These are phyloP conservation scores for Pichia sp. DNA, from an alignment of 1,139 yeast species.

Conservation along the genomic window DNA sequence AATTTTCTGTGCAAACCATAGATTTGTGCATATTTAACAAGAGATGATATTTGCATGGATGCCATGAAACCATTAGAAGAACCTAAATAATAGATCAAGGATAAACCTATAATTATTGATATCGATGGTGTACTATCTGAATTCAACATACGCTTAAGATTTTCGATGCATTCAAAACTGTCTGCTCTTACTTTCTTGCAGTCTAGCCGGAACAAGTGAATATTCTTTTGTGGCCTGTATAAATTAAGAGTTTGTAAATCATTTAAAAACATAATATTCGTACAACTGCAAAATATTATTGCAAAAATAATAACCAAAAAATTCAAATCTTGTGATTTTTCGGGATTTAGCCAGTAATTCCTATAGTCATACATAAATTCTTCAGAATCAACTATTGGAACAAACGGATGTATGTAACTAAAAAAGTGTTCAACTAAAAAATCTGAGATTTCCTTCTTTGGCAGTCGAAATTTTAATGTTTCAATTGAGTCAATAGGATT, in stretches of 20 bases:
- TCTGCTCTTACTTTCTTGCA: not conserved
- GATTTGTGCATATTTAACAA: slow-evolving; percentile 16
- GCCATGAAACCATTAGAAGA: slow-evolving; percentile 18
- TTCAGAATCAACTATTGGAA: slow-evolving; percentile 20
- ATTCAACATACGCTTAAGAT: slow-evolving; percentile 15
- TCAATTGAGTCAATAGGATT: slow-evolving; percentile 13
- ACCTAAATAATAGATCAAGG: slow-evolving; percentile 20
- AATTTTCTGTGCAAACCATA: slow-evolving; percentile 20
- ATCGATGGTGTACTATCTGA: slow-evolving; percentile 19
- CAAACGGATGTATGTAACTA: slow-evolving; percentile 16
- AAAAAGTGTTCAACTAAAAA: slow-evolving; percentile 18
- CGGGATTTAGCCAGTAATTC: slow-evolving; percentile 13
- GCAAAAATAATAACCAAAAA: slow-evolving; percentile 17
- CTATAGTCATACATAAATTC: slow-evolving; percentile 18
- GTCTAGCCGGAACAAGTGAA: not conserved
- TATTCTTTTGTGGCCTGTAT: not conserved
- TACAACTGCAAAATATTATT: slow-evolving; percentile 18
- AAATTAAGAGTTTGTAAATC: not conserved
- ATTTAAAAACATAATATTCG: slow-evolving; percentile 15
- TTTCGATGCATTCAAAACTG: slow-evolving; percentile 18
- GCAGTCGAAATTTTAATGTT: slow-evolving; percentile 10
- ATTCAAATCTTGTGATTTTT: slow-evolving; percentile 13
- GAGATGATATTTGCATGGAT: slow-evolving; percentile 9
- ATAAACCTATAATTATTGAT: slow-evolving; percentile 16
- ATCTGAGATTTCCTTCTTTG: slow-evolving; percentile 13